Evolutionary conservation across 106 monocot species (phyloP).

Genomic region (Triglochin maritima): DNA sequence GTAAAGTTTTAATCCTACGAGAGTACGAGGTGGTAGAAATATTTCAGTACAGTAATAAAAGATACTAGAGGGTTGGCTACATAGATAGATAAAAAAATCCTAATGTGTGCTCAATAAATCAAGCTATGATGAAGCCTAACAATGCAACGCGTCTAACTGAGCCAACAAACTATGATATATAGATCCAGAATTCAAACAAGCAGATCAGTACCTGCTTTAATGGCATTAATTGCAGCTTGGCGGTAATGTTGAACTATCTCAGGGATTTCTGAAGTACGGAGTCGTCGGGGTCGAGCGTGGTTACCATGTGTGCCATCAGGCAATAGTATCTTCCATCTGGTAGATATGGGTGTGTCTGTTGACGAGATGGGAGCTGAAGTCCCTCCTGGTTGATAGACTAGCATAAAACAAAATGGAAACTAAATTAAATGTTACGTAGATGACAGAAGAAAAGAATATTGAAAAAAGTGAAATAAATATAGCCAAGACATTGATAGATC

Average conservation of each 20-base stretch:
- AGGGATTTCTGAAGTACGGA: constrained; percentile 57
- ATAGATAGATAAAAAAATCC: too few relatives aligned
- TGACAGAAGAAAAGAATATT: neutral
- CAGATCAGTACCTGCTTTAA: constrained; percentile 54
- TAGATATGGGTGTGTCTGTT: constrained; percentile 77
- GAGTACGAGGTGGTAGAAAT: too few relatives aligned
- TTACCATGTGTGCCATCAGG: constrained; percentile 60
- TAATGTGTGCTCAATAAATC: too few relatives aligned
- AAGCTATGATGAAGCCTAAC: too few relatives aligned
- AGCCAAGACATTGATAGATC: neutral
- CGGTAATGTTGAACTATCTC: constrained; percentile 56
- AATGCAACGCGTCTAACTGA: too few relatives aligned
- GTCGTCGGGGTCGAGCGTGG: constrained; percentile 49
- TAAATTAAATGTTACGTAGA: neutral
- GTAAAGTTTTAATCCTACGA: too few relatives aligned
- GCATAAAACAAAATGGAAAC: neutral
- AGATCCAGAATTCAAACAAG: neutral
- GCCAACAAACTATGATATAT: neutral
- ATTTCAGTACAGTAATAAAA: too few relatives aligned
- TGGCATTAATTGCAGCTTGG: constrained; percentile 76
- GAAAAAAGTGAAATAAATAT: neutral
- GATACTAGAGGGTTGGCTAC: too few relatives aligned
- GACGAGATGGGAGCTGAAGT: constrained; percentile 72
- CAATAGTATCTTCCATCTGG: constrained; percentile 72
- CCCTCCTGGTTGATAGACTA: constrained; percentile 84